Evolutionary conservation across 73 alveolate species (phyloP).

Genomic region (Symbiodinium pilosum): DNA sequence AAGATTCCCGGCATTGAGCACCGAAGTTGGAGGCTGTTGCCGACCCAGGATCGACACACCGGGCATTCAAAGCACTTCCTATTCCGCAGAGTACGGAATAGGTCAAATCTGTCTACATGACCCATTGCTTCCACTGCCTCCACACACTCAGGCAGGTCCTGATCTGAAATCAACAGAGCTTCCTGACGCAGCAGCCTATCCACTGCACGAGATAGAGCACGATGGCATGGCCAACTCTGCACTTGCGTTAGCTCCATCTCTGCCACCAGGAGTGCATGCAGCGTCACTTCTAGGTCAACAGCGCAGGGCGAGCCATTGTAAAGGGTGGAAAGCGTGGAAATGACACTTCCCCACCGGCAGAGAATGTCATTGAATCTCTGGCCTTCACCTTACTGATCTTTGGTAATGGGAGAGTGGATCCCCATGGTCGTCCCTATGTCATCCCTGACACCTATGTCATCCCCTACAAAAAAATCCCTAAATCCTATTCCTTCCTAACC

Average conservation of each 20-base stretch:
- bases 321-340: too few species aligned
- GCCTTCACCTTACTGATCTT: too few species aligned
- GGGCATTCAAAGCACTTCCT: constrained; percentile 26
- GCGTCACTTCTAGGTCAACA: neutral
- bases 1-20: neutral
- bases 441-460: too few species aligned
- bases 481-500: too few species aligned
- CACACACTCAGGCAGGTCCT: constrained; percentile 28
- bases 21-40: neutral
- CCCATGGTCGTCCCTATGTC: too few species aligned
- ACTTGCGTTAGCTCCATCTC: neutral
- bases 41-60: constrained; percentile 32
- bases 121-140: neutral
- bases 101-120: neutral
- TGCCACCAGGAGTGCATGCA: constrained; percentile 5
- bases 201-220: neutral
- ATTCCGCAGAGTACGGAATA: neutral
- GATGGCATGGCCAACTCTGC: neutral
- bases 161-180: neutral
- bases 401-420: too few species aligned
- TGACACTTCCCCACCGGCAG: too few species aligned
- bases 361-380: too few species aligned
- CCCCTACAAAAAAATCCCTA: too few species aligned
- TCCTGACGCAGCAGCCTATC: neutral
- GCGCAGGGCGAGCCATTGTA: neutral